Evolutionary conservation across 257 asterid species (phyloP).

Genomic region (Apocynum venetum): DNA sequence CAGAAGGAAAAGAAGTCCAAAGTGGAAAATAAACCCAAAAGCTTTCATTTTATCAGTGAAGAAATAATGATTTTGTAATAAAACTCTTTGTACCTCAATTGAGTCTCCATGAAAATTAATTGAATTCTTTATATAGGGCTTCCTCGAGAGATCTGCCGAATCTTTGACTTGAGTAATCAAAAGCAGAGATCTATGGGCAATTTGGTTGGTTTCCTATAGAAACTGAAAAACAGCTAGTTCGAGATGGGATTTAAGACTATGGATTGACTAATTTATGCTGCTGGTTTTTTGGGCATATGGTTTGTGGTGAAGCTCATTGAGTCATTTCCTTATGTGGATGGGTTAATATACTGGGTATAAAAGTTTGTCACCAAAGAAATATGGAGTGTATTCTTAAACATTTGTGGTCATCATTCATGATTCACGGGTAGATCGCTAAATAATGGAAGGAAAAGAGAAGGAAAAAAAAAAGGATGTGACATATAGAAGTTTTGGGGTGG

Average conservation of each 20-base stretch:
- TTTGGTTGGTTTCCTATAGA: slow-evolving; percentile 9
- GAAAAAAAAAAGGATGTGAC: neutral
- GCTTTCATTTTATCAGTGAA: neutral
- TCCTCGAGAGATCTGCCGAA: neutral
- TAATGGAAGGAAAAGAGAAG: neutral
- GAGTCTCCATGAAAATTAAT: slow-evolving; percentile 14
- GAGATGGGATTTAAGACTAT: neutral
- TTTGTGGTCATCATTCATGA: neutral
- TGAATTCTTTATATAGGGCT: neutral
- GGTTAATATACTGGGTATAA: no score
- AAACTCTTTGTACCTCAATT: slow-evolving; percentile 12
- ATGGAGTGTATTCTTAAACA: neutral
- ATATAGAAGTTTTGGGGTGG: neutral
- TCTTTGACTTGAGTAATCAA: neutral
- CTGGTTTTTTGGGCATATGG: neutral
- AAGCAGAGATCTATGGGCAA: slow-evolving; percentile 16
- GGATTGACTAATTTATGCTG: neutral
- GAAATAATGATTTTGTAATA: neutral
- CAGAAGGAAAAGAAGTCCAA: slow-evolving; percentile 13
- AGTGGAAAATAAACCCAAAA: slow-evolving; percentile 8
- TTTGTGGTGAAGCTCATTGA: neutral
- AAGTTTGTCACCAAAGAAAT: neutral
- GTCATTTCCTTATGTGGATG: neutral
- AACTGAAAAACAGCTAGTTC: neutral
- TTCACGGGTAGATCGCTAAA: neutral